phyloP scores from a whole-genome alignment of 805 yeast species.

The Yamadazyma sp. region DNA sequence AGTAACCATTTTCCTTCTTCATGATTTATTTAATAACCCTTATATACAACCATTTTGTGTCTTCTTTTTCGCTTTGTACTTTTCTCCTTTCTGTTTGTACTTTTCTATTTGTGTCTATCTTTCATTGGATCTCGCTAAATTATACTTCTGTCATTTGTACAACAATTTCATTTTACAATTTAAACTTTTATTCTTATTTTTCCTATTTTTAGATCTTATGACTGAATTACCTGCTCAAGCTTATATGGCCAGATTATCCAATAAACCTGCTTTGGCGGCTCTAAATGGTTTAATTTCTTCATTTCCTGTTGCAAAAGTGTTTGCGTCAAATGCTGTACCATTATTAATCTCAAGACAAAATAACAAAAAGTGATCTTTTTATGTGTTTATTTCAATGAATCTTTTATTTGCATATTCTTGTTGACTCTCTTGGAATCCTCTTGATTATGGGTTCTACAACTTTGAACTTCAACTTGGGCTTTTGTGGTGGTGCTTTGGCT shows the following conservation, averaged over 20 bases:
- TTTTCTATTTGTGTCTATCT: background rate
- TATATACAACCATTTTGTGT: too few relatives aligned
- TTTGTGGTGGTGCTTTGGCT: background rate
- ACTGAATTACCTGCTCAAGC: slow-evolving; percentile 37
- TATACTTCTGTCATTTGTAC: too few relatives aligned
- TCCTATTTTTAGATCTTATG: slow-evolving; percentile 1
- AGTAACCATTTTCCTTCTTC: slow-evolving; percentile 15
- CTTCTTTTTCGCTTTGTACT: too few relatives aligned
- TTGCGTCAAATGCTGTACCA: slow-evolving; percentile 62
- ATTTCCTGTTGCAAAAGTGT: slow-evolving; percentile 54
- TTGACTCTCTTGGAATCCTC: slow-evolving; percentile 6
- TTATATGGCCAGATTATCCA: slow-evolving; percentile 51
- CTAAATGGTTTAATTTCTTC: slow-evolving; percentile 57
- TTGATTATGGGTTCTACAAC: slow-evolving; percentile 3
- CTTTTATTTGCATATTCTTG: slow-evolving; percentile 2
- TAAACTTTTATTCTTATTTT: background rate
- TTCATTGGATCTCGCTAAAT: too few relatives aligned
- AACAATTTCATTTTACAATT: background rate
- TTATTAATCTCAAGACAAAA: slow-evolving; percentile 46
- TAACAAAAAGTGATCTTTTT: background rate
- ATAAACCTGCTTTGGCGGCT: slow-evolving; percentile 56
- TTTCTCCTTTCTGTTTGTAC: background rate
- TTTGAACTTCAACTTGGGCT: slow-evolving; percentile 1
- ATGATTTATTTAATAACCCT: too few relatives aligned
- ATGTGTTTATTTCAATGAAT: background rate